These are phyloP conservation scores for Hsuehochloa calcarea DNA, from an alignment of 176 grass and related monocot genomes.

Conservation along the genomic window DNA sequence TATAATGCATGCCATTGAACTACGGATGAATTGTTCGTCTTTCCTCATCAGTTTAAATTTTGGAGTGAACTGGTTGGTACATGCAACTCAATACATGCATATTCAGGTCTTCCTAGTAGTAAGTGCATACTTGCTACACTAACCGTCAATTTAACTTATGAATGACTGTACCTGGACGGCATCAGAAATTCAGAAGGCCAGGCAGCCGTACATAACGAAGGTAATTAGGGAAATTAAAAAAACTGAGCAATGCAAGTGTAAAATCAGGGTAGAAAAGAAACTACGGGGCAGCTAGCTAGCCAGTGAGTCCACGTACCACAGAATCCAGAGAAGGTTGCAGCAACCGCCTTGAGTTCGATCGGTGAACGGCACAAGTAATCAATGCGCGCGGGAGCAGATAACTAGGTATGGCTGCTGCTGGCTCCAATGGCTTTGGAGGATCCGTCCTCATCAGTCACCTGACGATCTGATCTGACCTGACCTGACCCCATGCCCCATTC, in stretches of 20 bases:
- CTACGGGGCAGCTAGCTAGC: neutral
- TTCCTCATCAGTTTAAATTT: too few species aligned
- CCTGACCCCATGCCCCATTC: neutral
- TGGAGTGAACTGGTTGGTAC: too few species aligned
- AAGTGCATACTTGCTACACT: neutral
- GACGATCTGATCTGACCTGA: neutral
- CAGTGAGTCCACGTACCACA: neutral
- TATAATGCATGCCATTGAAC: too few species aligned
- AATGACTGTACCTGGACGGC: neutral
- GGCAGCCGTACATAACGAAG: neutral
- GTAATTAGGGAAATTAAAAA: neutral
- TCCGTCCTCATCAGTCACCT: neutral
- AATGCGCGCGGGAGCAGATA: neutral
- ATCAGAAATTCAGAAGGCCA: too few species aligned
- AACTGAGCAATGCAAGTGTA: neutral
- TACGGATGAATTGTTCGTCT: too few species aligned
- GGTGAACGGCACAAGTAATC: neutral
- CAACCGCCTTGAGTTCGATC: neutral
- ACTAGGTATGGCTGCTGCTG: neutral
- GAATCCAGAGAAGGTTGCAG: neutral
- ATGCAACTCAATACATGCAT: too few species aligned
- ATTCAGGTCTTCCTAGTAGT: neutral
- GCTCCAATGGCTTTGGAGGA: slow-evolving; percentile 27
- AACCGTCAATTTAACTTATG: neutral
- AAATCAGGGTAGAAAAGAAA: neutral